phyloP scores from a whole-genome alignment of 2,329 filamentous ascomycete genomes.

The Raffaelea arxii region DNA sequence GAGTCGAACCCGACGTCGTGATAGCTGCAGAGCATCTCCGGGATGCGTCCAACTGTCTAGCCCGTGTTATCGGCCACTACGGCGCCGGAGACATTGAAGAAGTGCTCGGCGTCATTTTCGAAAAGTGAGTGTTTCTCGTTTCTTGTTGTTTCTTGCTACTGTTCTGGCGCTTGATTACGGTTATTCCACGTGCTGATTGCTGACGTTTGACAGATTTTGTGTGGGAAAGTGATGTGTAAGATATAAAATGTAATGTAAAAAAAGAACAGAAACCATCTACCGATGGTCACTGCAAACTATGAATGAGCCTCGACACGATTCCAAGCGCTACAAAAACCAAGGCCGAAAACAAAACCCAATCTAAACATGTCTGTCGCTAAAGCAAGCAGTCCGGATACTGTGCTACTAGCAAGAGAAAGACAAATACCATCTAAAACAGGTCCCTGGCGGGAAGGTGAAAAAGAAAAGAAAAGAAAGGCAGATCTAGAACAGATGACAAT shows the following conservation, averaged over 20 bases:
- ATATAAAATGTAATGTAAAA: not conserved
- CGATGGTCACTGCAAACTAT: no score
- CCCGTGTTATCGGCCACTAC: slow-evolving; percentile 77
- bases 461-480: not conserved
- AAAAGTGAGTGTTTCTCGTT: slow-evolving; percentile 58
- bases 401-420: no score
- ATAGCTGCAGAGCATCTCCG: slow-evolving; percentile 84
- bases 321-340: no score
- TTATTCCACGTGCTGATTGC: not conserved
- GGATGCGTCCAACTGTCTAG: slow-evolving; percentile 68
- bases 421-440: no score
- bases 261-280: not conserved
- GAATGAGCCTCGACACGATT: no score
- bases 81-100: slow-evolving; percentile 88
- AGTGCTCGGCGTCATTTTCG: slow-evolving; percentile 91
- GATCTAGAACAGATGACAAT: not conserved
- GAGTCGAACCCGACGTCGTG: slow-evolving; percentile 65
- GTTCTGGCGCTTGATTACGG: not conserved
- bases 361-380: no score
- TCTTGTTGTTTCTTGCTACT: not conserved
- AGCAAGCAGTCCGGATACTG: no score
- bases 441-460: no score
- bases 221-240: slow-evolving; percentile 29
- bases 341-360: no score
- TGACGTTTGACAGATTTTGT: slow-evolving; percentile 27